Evolutionary conservation across 345 rosid species (phyloP), one percentile per base, ranked within the genome.

Genomic region (Arabidopsis suecica): DNA sequence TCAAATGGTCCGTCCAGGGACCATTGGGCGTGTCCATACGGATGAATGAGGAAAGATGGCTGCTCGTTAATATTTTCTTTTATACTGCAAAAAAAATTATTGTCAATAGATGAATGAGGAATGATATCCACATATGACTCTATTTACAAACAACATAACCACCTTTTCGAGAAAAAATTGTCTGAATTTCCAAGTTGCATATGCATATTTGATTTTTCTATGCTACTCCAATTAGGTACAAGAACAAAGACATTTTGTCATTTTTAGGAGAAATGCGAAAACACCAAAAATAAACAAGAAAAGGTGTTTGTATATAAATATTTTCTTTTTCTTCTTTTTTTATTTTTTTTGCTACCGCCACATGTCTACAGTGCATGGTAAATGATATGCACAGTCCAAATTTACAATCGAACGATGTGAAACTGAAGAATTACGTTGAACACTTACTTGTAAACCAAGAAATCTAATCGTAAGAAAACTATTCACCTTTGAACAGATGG

Each of bases 31-130:
- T n/a, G n/a, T n/a, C n/a, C n/a, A n/a, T n/a, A n/a, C n/a, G n/a
- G n/a, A 22, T 22, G 23, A 22, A 22, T 22, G 23, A 22, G 23
- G 23, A 22, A 22, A n/a, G 68, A 22, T 76, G 98, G 98, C 82
- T 93, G 98, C 78, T 93, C 98, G 22, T 84, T 83, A 69, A 93
- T 88, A 74, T 77, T 86, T 84, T 93, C 98, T 83, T 90, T 93
- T 56, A 93, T 72, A 80, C 98, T 93, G 95, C 86, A 83, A 55
- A 72, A 73, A 4, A 9, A 7, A 2, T 59, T 18, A n/a, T 45
- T 12, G 45, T 70, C 25, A 69, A 16, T 48, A 71, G 33, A 20
- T 16, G 44, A 70, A 20, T n/a, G n/a, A n/a, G n/a, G n/a, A n/a
- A n/a, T n/a, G 22, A 56, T 38, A 55, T 22, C 37, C 32, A 28